Evolutionary conservation across 768 basidiomycete genomes (phyloP).

Genomic region (Lentinula sp.): DNA sequence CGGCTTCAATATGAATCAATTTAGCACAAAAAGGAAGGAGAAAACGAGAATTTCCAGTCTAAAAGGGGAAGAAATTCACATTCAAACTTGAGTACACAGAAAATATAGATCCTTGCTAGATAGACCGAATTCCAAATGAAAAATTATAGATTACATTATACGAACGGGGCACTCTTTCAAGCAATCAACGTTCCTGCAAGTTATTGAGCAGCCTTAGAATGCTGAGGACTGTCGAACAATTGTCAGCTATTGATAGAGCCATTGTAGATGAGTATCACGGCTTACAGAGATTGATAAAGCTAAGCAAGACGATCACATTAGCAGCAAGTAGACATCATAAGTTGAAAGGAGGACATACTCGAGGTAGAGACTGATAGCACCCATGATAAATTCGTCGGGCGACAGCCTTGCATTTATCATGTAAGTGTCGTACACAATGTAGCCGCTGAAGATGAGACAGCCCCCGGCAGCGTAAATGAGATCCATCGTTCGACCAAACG

Average conservation of each 20-base stretch:
- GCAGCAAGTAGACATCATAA: conserved; percentile 10
- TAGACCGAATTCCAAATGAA: too few relatives aligned
- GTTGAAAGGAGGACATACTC: conserved; percentile 51
- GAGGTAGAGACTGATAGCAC: conserved; percentile 87
- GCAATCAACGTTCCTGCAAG: conserved; percentile 37
- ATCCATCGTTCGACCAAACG: conserved; percentile 78
- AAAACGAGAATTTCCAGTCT: too few relatives aligned
- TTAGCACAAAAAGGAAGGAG: too few relatives aligned
- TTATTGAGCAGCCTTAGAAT: conserved; percentile 79
- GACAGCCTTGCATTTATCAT: conserved; percentile 82
- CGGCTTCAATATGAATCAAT: too few relatives aligned
- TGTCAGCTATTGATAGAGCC: background rate
- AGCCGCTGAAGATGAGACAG: conserved; percentile 82
- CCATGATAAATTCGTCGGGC: conserved; percentile 92
- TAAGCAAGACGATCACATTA: conserved; percentile 20
- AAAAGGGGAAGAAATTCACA: too few relatives aligned
- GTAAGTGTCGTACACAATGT: conserved; percentile 89
- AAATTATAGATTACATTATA: background rate
- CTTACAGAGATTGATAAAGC: conserved; percentile 86
- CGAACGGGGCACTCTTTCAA: background rate
- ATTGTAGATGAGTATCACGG: conserved; percentile 9
- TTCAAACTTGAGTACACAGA: too few relatives aligned
- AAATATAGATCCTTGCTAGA: too few relatives aligned
- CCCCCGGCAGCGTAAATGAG: conserved; percentile 75
- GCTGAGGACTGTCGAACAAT: conserved; percentile 53